A percentile compares a stretch with the other conserved stretches of the same genome.
These are phyloP conservation scores for Irpex lacteus DNA, from an alignment of 1,284 basidiomycete genomes.

Conservation along the genomic window DNA sequence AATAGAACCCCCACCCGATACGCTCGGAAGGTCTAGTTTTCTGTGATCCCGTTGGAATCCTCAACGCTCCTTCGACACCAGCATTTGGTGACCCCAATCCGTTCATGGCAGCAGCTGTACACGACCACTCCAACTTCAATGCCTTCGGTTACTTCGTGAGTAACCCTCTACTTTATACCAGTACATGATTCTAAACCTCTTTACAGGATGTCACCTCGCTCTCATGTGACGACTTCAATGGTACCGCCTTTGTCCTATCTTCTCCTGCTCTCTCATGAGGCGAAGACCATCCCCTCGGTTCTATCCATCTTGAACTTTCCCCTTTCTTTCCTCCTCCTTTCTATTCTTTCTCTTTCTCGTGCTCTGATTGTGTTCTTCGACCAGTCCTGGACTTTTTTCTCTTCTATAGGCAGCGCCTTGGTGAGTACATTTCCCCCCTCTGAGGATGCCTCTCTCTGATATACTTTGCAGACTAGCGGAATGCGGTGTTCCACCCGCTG, in stretches of 20 bases:
- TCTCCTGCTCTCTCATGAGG: background rate
- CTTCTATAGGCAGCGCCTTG: no score
- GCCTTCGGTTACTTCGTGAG: background rate
- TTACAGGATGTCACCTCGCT: background rate
- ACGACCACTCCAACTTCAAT: background rate
- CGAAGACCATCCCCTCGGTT: background rate
- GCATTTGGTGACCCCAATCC: background rate
- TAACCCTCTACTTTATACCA: background rate
- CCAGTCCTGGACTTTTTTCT: no score
- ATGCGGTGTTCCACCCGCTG: no score
- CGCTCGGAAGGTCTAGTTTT: background rate
- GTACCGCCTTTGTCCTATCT: background rate
- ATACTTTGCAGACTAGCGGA: no score
- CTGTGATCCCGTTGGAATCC: background rate
- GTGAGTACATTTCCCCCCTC: no score
- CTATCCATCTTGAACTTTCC: background rate
- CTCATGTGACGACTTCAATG: background rate
- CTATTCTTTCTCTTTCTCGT: slow-evolving; percentile 23
- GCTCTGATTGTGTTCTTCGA: no score
- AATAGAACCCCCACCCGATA: background rate
- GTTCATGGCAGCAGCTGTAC: background rate
- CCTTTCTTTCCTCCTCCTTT: background rate
- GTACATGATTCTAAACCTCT: no score
- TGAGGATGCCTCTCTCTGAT: no score
- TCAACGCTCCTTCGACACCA: background rate